Percentiles rank a stretch among this genome's conserved stretches.
phyloP scores from a whole-genome alignment of 75 land plant species.

The Cryptomeria japonica region DNA sequence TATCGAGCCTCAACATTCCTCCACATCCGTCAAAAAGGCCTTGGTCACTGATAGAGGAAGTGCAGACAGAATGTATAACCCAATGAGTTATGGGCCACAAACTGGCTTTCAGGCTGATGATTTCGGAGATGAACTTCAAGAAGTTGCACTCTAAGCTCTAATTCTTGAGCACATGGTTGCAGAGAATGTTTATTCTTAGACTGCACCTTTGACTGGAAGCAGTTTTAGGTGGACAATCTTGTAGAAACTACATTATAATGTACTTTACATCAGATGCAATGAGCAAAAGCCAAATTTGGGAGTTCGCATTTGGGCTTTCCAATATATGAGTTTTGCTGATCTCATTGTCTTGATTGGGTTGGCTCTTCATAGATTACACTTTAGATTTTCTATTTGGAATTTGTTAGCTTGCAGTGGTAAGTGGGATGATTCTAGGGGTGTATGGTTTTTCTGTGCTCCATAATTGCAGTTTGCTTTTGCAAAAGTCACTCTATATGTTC shows the following conservation, averaged over 20 bases:
- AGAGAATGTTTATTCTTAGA: conserved; percentile 11
- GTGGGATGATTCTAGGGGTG: conserved; percentile 5
- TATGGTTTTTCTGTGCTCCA: not conserved
- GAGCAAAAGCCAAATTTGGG: conserved; percentile 12
- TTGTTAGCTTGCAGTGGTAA: conserved; percentile 4
- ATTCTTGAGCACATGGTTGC: not conserved
- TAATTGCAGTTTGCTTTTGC: conserved; percentile 4
- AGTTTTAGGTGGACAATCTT: conserved; percentile 5
- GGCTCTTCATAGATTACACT: not conserved
- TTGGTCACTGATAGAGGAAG: not conserved
- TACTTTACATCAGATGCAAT: conserved; percentile 14
- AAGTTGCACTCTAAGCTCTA: conserved; percentile 57
- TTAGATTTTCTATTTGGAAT: conserved; percentile 6
- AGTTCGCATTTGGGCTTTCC: conserved; percentile 12
- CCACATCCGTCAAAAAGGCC: not conserved
- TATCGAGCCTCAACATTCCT: conserved; percentile 16
- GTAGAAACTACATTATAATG: conserved; percentile 5
- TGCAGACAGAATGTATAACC: not conserved
- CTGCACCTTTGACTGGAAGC: conserved; percentile 5
- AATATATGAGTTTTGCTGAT: not conserved
- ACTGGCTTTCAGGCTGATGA: conserved; percentile 21
- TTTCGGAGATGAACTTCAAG: conserved; percentile 60
- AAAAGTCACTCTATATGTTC: conserved; percentile 1
- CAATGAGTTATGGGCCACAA: not conserved
- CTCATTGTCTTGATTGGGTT: conserved; percentile 3